Evolutionary conservation across 2,329 filamentous ascomycete genomes (phyloP).

Genomic region (Colletotrichum tropicicola): DNA sequence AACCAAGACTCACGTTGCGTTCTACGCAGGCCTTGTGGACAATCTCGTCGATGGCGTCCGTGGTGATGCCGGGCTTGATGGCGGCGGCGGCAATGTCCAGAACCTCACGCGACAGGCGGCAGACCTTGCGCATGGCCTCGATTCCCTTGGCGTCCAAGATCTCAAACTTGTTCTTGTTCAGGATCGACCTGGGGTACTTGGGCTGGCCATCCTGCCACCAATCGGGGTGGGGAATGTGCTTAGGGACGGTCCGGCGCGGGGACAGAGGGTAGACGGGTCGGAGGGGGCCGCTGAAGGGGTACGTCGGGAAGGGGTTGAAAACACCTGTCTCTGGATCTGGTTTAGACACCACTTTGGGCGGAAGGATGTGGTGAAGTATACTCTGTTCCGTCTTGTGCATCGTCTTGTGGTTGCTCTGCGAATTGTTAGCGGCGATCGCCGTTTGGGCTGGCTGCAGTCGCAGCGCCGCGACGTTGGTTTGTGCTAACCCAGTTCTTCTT

Average conservation of each 20-base stretch:
- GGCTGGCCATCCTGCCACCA: constrained; percentile 87
- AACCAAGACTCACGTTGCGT: constrained; percentile 74
- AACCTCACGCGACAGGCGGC: constrained; percentile 86
- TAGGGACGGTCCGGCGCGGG: constrained; percentile 75
- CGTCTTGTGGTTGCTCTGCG: constrained; percentile 81
- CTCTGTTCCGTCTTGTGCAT: constrained; percentile 83
- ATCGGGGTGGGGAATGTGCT: constrained; percentile 83
- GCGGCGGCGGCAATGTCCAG: constrained; percentile 90
- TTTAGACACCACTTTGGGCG: constrained; percentile 88
- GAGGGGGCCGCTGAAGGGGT: constrained; percentile 80
- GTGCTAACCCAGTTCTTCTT: constrained; percentile 93
- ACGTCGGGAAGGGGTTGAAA: constrained; percentile 93
- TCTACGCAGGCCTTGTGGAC: constrained; percentile 96
- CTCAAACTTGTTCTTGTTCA: constrained; percentile 82
- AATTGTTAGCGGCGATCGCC: constrained; percentile 25
- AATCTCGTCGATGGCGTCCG: constrained; percentile 92
- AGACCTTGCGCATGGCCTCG: constrained; percentile 93
- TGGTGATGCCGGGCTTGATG: constrained; percentile 89
- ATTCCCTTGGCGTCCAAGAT: constrained; percentile 83
- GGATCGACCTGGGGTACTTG: constrained; percentile 65
- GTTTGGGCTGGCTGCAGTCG: not conserved
- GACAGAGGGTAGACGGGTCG: constrained; percentile 91
- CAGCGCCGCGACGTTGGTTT: not conserved
- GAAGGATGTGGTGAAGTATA: constrained; percentile 77
- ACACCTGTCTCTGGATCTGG: constrained; percentile 88